Evolutionary conservation across 2,329 filamentous ascomycete species (phyloP).

Genomic region (Alternaria dauci): DNA sequence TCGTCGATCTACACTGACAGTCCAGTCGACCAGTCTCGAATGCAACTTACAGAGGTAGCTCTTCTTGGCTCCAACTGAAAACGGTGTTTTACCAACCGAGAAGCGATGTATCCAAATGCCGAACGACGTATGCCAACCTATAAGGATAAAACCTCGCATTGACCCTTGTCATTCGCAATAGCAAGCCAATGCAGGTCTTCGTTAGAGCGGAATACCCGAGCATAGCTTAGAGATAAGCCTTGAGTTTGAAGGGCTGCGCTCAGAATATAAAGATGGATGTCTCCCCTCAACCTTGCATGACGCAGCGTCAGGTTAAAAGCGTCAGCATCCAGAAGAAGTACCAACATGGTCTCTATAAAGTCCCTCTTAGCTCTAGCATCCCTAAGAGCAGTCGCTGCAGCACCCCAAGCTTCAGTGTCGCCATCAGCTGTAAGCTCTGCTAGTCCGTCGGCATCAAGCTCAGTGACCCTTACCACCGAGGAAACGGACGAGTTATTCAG

Average conservation of each 20-base stretch:
- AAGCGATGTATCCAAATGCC: not conserved
- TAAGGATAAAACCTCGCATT: not conserved
- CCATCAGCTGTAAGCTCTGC: conserved; percentile 12
- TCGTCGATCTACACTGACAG: not conserved
- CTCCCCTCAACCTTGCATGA: not conserved
- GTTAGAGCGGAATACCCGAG: not conserved
- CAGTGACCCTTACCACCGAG: conserved; percentile 17
- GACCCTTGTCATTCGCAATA: not conserved
- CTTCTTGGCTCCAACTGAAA: not conserved
- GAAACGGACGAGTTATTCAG: conserved; percentile 34
- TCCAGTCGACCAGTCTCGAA: conserved; percentile 1
- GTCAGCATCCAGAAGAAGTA: not conserved
- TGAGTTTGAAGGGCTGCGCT: too few relatives aligned
- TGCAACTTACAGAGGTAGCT: not conserved
- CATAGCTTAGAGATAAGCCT: not conserved
- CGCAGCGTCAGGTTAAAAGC: not conserved
- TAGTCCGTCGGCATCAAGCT: conserved; percentile 3
- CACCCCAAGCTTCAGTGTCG: conserved; percentile 14
- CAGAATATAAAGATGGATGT: conserved; percentile 1
- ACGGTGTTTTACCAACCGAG: not conserved
- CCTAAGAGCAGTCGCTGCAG: conserved; percentile 1
- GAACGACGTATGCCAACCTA: conserved; percentile 15
- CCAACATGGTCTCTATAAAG: conserved; percentile 5
- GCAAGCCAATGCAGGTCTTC: not conserved
- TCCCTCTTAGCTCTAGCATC: conserved; percentile 2